Evolutionary conservation across 2,329 filamentous ascomycete genomes (phyloP), one percentile per base, ranked within the genome.

Genomic region (Aspergillus proliferans): DNA sequence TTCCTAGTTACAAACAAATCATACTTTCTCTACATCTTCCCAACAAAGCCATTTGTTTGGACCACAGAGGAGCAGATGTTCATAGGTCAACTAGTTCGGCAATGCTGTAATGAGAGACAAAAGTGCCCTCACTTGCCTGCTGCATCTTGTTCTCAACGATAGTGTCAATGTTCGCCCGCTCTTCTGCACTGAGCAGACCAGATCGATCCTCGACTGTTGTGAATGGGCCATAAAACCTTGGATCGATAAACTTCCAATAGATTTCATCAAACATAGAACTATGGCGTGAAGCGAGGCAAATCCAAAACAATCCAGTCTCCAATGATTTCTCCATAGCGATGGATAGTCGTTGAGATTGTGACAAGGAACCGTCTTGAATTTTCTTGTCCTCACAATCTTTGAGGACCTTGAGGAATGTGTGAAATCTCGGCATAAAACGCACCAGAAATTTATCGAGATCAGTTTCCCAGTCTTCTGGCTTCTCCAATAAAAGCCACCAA

Each of bases 191-290:
- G 15, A 66, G 45, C 9, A 61, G 43, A 26, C 33, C n/a, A 28
- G 58, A 3, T 36, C 58, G 54, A 47, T 61, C 58, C 38, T 63
- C 51, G n/a, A n/a, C n/a, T n/a, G n/a, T n/a, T n/a, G 53, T 56
- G 39, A 60, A 61, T n/a, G 47, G 47, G 21, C 61, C 61, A 49
- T 56, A 60, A 45, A 59, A 58, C 44, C 44, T 54, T 38, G 41
- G 47, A 52, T 66, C 58, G 41, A 66, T 58, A 18, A 60, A 60
- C 28, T 49, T 45, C 60, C 58, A 65, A 47, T 64, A 65, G 39
- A 64, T 60, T 26, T 61, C 58, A 55, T 66, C 62, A 48, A 65
- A 63, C 49, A 58, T 51, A 47, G 55, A 58, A 47, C 55, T 55
- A 38, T 60, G 54, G 14, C 57, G 52, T 40, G 51, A 52, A 47